Evolutionary conservation across 345 rosid species (phyloP).

Genomic region (Aquilaria yunnanensis): DNA sequence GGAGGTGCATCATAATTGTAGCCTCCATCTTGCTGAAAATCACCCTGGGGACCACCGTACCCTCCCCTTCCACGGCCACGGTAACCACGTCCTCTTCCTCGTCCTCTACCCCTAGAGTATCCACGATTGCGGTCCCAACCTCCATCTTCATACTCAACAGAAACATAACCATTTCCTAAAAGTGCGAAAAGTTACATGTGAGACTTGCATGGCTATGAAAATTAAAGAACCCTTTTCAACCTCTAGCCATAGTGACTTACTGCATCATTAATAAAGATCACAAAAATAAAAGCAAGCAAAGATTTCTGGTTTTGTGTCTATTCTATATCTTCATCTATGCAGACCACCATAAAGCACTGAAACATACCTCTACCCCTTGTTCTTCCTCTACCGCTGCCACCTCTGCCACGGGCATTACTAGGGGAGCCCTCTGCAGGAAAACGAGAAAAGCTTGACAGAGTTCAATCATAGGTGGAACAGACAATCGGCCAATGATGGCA

Average conservation of each 20-base stretch:
- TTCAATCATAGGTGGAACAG: neutral
- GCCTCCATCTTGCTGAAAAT: conserved; percentile 61
- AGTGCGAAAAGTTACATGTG: too few relatives aligned
- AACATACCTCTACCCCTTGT: conserved; percentile 37
- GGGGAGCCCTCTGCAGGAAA: conserved; percentile 62
- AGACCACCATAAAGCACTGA: neutral
- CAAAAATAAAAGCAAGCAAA: neutral
- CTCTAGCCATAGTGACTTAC: too few relatives aligned
- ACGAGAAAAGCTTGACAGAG: neutral
- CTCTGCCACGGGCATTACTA: conserved; percentile 50
- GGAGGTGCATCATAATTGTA: conserved; percentile 53
- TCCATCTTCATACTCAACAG: conserved; percentile 72
- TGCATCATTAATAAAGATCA: too few relatives aligned
- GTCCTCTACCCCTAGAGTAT: conserved; percentile 70
- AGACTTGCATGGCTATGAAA: too few relatives aligned
- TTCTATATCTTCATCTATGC: neutral
- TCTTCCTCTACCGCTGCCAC: conserved; percentile 66
- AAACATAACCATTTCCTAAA: conserved; percentile 64
- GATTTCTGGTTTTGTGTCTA: neutral
- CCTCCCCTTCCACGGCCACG: conserved; percentile 90
- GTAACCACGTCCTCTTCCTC: conserved; percentile 75
- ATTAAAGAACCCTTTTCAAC: too few relatives aligned
- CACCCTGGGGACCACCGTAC: conserved; percentile 64
- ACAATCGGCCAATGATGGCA: neutral
- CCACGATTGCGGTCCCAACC: conserved; percentile 65